Evolutionary conservation across 2,329 filamentous ascomycete species (phyloP).

Genomic region (Aureobasidium lini): DNA sequence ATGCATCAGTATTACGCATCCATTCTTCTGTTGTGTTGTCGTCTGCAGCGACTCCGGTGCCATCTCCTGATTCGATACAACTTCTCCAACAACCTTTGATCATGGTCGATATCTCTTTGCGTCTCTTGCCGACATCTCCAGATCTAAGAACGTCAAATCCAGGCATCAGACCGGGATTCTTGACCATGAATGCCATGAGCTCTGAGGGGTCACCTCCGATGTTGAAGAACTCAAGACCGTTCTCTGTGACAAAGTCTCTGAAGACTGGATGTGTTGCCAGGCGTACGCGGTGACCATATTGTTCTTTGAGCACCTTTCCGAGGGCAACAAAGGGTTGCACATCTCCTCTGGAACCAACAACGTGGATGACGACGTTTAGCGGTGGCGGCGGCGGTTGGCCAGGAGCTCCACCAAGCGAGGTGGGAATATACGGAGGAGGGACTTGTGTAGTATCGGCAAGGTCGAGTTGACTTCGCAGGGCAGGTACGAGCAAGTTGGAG

Average conservation of each 20-base stretch:
- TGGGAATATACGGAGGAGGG: conserved; percentile 63
- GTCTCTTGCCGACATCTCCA: conserved; percentile 22
- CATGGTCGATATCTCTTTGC: conserved; percentile 21
- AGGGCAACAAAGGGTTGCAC: conserved; percentile 70
- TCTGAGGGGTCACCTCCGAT: conserved; percentile 70
- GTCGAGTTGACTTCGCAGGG: conserved; percentile 50
- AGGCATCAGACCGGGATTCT: conserved; percentile 27
- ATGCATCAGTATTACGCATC: conserved; percentile 14
- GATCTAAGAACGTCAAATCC: conserved; percentile 19
- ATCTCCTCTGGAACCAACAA: conserved; percentile 67
- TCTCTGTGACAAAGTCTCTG: conserved; percentile 58
- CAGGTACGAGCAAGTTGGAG: conserved; percentile 59
- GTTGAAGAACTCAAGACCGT: conserved; percentile 66
- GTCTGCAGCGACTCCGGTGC: conserved; percentile 22
- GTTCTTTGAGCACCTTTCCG: conserved; percentile 56
- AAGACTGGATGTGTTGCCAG: conserved; percentile 67
- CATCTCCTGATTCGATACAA: conserved; percentile 21
- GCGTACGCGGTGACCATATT: conserved; percentile 63
- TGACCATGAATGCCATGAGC: conserved; percentile 49
- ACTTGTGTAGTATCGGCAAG: conserved; percentile 41
- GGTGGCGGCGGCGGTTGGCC: conserved; percentile 46
- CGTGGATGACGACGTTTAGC: conserved; percentile 66
- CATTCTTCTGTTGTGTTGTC: conserved; percentile 26
- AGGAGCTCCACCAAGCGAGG: conserved; percentile 59
- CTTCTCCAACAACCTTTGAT: conserved; percentile 24